A percentile compares a stretch with the other conserved stretches of the same genome.
Evolutionary conservation across 2,329 filamentous ascomycete species (phyloP).

Genomic region (Aureobasidium lini): DNA sequence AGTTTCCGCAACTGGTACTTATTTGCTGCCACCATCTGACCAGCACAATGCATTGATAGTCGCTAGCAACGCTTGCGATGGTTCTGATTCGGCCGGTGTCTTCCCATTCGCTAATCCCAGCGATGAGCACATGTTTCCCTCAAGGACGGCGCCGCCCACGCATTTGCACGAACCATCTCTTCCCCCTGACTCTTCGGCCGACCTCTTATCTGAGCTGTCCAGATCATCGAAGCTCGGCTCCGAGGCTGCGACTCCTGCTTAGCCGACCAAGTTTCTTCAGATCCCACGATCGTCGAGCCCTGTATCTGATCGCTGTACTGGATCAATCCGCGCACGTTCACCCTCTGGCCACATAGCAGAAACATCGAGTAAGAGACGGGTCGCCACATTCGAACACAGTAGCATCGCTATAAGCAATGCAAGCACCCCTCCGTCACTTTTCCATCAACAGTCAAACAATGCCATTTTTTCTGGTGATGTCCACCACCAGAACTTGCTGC

Average conservation of each 20-base stretch:
- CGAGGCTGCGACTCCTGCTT: background rate
- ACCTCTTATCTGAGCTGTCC: background rate
- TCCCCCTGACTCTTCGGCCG: background rate
- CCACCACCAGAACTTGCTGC: background rate
- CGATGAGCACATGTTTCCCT: background rate
- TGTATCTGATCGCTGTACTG: background rate
- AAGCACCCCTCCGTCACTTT: background rate
- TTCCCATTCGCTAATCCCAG: background rate
- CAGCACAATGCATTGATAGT: background rate
- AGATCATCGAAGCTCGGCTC: background rate
- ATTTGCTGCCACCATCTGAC: background rate
- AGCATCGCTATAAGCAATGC: background rate
- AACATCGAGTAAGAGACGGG: background rate
- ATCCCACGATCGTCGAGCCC: background rate
- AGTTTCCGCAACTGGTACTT: background rate
- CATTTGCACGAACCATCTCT: background rate
- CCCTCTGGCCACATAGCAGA: background rate
- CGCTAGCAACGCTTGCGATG: background rate
- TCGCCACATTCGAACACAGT: background rate
- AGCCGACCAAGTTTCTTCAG: background rate
- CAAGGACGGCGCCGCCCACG: background rate
- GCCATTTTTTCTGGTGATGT: background rate
- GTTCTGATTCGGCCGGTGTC: background rate
- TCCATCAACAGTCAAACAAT: background rate
- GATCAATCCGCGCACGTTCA: background rate